A percentile compares a stretch with the other conserved stretches of the same genome.
Evolutionary conservation across 352 stramenopile genomes (phyloP).

Genomic region (Globisporangium recalcitrans): DNA sequence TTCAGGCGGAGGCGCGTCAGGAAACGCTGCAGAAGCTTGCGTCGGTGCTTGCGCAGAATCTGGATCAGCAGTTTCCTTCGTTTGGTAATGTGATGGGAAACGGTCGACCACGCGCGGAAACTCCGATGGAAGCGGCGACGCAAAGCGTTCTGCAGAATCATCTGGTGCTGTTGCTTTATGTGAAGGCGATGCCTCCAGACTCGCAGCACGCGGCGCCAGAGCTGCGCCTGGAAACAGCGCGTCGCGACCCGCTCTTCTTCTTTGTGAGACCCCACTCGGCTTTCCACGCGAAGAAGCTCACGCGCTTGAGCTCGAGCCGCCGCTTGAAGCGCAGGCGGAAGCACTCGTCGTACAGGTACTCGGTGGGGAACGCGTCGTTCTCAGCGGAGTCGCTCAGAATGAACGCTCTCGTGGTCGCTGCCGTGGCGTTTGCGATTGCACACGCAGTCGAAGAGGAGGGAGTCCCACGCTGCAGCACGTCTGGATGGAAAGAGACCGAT

Average conservation of each 20-base stretch:
- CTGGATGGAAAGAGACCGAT: not conserved
- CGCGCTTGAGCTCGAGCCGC: slow-evolving; percentile 6
- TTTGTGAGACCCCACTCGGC: slow-evolving; percentile 16
- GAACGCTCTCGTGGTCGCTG: slow-evolving; percentile 10
- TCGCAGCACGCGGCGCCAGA: slow-evolving; percentile 16
- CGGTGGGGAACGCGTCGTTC: slow-evolving; percentile 6
- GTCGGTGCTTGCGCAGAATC: not conserved
- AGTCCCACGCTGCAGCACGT: not conserved
- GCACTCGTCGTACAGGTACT: slow-evolving; percentile 19
- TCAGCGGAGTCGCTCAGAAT: not conserved
- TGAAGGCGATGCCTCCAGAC: slow-evolving; percentile 11
- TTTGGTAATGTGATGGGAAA: not conserved
- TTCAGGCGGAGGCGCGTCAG: slow-evolving; percentile 27
- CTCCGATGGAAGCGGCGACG: not conserved
- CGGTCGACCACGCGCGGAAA: slow-evolving; percentile 10
- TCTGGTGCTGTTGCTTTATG: not conserved
- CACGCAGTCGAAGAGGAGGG: not conserved
- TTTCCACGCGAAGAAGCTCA: slow-evolving; percentile 31
- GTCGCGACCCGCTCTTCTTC: slow-evolving; percentile 12
- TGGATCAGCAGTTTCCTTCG: not conserved
- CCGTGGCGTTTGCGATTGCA: not conserved
- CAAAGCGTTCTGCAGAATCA: not conserved
- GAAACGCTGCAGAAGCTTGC: not conserved
- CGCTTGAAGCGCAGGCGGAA: slow-evolving; percentile 14
- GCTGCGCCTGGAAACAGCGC: slow-evolving; percentile 13